Evolutionary conservation across 2,329 filamentous ascomycete species (phyloP), one percentile per base, ranked within the genome.

Genomic region (Escovopsis sp.): DNA sequence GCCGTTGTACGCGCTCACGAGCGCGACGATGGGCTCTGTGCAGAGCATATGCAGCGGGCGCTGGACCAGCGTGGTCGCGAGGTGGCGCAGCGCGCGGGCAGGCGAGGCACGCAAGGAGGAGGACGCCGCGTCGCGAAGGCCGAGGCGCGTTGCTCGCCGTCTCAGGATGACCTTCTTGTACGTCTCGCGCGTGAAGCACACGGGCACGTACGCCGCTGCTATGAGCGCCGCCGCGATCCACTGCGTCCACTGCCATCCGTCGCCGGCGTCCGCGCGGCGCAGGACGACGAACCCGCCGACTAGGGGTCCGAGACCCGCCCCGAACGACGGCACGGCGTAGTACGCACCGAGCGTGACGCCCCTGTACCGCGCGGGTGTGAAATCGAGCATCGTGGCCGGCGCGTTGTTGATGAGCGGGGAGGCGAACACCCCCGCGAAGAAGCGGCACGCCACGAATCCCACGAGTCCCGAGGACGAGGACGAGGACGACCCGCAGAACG

Each of bases 401-500:
- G 68, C 66, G 46, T 77, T 77, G 23, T 72, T 76, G 42, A 78
- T 56, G 3, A 72, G 68, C 7, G 70, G 72, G 1, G 70, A 70
- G 9, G 72, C 74, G 47, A 76, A 77, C 6, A 69, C 55, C 27
- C 74, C 72, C 5, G 70, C 70, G 35, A 81, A 71, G 58, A 82
- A 81, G 27, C 82, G 72, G 49, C 76, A 82, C 13, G 79, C 75
- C 5, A 85, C 61, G 2, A 90, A 66, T 0, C 79, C 84, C 12
- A 57, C 66, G 17, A 85, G 78, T 43, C 84, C 85, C n/a, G n/a
- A n/a, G n/a, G n/a, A n/a, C n/a, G n/a, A n/a, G n/a, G n/a, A n/a
- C n/a, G n/a, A n/a, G n/a, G n/a, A n/a, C n/a, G n/a, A n/a, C 44
- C 74, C 62, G 5, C 79, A 64, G 0, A 87, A 46, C 3, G 43